phyloP scores from a whole-genome alignment of 73 alveolate species.

The Paramecium primaurelia region DNA sequence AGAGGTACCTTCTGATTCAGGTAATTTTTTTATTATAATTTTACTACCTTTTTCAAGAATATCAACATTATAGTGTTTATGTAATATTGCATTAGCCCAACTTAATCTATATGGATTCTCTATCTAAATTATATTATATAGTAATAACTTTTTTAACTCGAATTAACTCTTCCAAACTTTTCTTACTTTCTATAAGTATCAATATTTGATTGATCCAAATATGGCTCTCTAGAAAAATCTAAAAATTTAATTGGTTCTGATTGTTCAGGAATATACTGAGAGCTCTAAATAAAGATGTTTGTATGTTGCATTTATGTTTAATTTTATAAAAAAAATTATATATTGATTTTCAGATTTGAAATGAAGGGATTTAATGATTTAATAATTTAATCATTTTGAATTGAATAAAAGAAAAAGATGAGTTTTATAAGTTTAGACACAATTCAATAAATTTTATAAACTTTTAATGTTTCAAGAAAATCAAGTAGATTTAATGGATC shows the following conservation, averaged over 20 bases:
- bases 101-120: not conserved
- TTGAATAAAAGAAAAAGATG: not conserved
- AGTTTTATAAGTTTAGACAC: not conserved
- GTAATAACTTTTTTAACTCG: not conserved
- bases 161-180: not conserved
- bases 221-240: not conserved
- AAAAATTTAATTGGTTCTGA: not conserved
- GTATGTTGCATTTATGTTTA: not conserved
- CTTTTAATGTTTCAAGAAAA: not conserved
- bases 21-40: not conserved
- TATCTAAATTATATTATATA: not conserved
- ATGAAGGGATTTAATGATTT: not conserved
- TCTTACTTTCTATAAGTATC: not conserved
- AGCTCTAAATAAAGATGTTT: not conserved
- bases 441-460: not conserved
- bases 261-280: not conserved
- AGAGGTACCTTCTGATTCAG: not conserved
- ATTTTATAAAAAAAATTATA: not conserved
- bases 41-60: not conserved
- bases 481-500: not conserved
- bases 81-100: not conserved
- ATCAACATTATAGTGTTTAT: not conserved
- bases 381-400: not conserved
- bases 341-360: not conserved
- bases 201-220: not conserved